phyloP scores from a whole-genome alignment of 2,329 filamentous ascomycete genomes.

The Cephalotrichum gorgonifer region DNA sequence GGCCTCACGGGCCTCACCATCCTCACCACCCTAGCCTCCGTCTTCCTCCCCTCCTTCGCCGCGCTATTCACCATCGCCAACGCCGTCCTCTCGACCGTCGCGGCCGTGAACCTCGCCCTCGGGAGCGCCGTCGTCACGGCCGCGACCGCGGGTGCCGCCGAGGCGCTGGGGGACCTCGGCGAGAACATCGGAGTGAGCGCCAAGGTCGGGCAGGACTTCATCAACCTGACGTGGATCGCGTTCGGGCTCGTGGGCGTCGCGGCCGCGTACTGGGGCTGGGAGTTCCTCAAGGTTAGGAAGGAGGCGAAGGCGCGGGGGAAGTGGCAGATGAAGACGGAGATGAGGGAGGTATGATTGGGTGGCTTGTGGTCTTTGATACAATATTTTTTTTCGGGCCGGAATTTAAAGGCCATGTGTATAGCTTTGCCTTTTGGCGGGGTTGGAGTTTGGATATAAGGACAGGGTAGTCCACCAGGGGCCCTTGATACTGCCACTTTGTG shows the following conservation, averaged over 20 bases:
- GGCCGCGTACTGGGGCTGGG: neutral
- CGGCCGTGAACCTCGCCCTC: constrained; percentile 24
- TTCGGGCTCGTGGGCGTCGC: neutral
- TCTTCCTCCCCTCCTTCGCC: constrained; percentile 19
- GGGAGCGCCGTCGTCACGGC: constrained; percentile 33
- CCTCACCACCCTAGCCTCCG: constrained; percentile 23
- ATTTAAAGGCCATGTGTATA: too few species aligned
- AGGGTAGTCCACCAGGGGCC: too few species aligned
- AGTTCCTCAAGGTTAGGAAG: neutral
- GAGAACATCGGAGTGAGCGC: constrained; percentile 34
- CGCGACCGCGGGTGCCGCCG: constrained; percentile 26
- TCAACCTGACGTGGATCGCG: constrained; percentile 1
- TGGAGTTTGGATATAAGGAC: neutral
- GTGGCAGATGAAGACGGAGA: neutral
- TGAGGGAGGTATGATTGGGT: neutral
- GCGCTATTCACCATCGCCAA: constrained; percentile 22
- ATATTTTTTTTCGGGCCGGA: too few species aligned
- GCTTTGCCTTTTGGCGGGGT: neutral
- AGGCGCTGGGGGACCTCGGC: constrained; percentile 30
- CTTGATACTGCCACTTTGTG: neutral
- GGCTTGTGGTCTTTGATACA: neutral
- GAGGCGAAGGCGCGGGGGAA: neutral
- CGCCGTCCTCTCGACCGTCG: constrained; percentile 23
- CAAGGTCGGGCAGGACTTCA: constrained; percentile 29
- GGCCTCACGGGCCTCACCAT: constrained; percentile 31